Evolutionary conservation across 2,329 filamentous ascomycete genomes (phyloP).

Genomic region (Ilyonectria destructans): DNA sequence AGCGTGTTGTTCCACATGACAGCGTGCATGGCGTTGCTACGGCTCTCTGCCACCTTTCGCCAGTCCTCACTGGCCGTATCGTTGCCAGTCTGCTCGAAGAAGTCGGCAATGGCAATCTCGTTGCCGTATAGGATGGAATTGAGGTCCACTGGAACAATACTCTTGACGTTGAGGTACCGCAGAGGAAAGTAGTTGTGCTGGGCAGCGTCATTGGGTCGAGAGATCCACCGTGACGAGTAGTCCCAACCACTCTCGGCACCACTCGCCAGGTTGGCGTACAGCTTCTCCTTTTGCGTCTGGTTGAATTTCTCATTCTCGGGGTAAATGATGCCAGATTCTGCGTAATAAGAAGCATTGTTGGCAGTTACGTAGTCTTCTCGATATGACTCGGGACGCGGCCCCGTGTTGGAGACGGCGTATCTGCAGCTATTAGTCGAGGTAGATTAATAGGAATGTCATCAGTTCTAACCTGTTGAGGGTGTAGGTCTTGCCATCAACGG

Average conservation of each 20-base stretch:
- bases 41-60: constrained; percentile 64
- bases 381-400: constrained; percentile 79
- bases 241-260: constrained; percentile 80
- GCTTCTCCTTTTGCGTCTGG: constrained; percentile 64
- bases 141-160: constrained; percentile 76
- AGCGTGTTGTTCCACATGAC: constrained; percentile 77
- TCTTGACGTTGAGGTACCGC: constrained; percentile 73
- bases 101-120: constrained; percentile 72
- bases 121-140: constrained; percentile 80
- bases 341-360: constrained; percentile 77
- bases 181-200: constrained; percentile 77
- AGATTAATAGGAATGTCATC: neutral
- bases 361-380: constrained; percentile 77
- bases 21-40: constrained; percentile 74
- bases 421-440: constrained; percentile 47
- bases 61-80: constrained; percentile 65
- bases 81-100: constrained; percentile 69
- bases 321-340: constrained; percentile 72
- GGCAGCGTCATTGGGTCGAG: constrained; percentile 71
- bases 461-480: constrained; percentile 70
- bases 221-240: constrained; percentile 73
- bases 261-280: constrained; percentile 76
- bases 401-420: constrained; percentile 75
- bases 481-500: constrained; percentile 64
- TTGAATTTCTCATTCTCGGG: constrained; percentile 67